Evolutionary conservation across 2,329 filamentous ascomycete genomes (phyloP), one percentile per base, ranked within the genome.

Genomic region (Diaporthe ilicicola): DNA sequence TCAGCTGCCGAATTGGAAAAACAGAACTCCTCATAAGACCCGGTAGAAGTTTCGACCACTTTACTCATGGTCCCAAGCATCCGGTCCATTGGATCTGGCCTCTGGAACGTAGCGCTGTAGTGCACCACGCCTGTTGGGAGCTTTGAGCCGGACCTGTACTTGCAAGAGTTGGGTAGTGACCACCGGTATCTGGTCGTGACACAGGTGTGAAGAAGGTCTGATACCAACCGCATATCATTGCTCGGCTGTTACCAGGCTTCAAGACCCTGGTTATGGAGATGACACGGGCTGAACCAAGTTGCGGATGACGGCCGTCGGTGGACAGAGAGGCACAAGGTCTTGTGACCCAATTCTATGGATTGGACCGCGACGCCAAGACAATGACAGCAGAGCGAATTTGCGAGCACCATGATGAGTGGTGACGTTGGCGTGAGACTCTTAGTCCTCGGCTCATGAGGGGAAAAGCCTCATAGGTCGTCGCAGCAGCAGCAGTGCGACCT

Each of bases 361-460:
- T 34, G 27, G 42, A 48, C 42, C 56, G 56, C 59, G 42, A 50
- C 59, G 59, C 59, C 59, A 64, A 64, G 59, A 50, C 59, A 13
- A 64, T 64, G 59, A 64, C 59, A 50, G 29, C 44, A 64, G 42
- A 50, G 37, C 37, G 37, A 39, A 22, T 37, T 13, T 50, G 13
- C 42, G 29, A 64, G 44, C n/a, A 50, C 27, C 39, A n/a, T 48
- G 32, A 19, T 13, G n/a, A 17, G 32, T 3, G 42, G 59, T 64
- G 44, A 64, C 59, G 59, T 64, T 64, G 34, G 42, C 44, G 13
- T 15, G 9, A 37, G 42, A 37, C n/a, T 50, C 24, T 42, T 24
- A 37, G n/a, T 44, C 29, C 32, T 37, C 22, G n/a, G 44, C 59
- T 64, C 44, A 17, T 37, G 19, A 44, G 13, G 10, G 17, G 15